Percentiles rank a stretch among this genome's conserved stretches.
Conservation (phyloP, 108 stramenopile species). For the Pseudonitzschia multistriata region DNA sequence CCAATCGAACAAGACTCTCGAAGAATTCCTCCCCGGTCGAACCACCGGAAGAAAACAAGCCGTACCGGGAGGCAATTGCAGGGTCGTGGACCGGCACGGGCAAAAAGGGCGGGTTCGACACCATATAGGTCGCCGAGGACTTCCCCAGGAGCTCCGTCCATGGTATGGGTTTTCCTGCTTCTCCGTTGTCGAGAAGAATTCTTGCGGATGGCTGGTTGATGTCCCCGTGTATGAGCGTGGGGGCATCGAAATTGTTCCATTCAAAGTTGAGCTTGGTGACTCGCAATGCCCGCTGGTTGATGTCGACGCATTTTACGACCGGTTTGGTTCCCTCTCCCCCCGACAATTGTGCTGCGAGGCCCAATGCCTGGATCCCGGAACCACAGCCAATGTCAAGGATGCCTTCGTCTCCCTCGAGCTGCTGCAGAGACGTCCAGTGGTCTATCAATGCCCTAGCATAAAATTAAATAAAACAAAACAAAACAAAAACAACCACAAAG, state of each 20-base stretch:
- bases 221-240: slow-evolving; percentile 20
- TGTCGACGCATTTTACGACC: slow-evolving; percentile 45
- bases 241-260: slow-evolving; percentile 51
- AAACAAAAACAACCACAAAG: too few relatives aligned
- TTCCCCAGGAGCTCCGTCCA: slow-evolving; percentile 19
- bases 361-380: slow-evolving; percentile 74
- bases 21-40: slow-evolving; percentile 64
- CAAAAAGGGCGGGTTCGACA: slow-evolving; percentile 90
- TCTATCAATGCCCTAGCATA: slow-evolving; percentile 51
- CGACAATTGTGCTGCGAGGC: neutral
- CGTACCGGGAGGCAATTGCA: slow-evolving; percentile 44
- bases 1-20: slow-evolving; percentile 45
- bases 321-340: neutral
- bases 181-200: neutral
- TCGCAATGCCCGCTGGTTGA: slow-evolving; percentile 68
- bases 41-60: slow-evolving; percentile 75
- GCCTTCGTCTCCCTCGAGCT: slow-evolving; percentile 2
- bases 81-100: slow-evolving; percentile 67
- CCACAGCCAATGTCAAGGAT: slow-evolving; percentile 70
- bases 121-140: slow-evolving; percentile 35
- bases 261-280: slow-evolving; percentile 60
- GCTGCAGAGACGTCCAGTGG: slow-evolving; percentile 37
- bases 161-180: neutral
- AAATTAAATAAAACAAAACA: neutral
- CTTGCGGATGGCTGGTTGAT: neutral